Evolutionary conservation across 306 rosid genomes (phyloP), one percentile per base, ranked within the genome.

Genomic region (Pyrus communis): DNA sequence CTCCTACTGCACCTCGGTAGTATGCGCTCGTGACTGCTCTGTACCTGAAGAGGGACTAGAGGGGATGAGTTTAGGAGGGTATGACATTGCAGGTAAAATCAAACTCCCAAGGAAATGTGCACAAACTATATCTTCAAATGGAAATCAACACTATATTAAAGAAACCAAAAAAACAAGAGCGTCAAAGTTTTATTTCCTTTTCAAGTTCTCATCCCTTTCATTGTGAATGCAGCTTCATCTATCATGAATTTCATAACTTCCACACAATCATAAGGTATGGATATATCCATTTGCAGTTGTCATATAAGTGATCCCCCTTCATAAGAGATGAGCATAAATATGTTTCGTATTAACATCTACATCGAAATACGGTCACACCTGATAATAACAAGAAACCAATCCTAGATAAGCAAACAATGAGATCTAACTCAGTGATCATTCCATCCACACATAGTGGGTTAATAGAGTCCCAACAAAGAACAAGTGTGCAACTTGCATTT

Each of bases 11-110:
- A 22, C 98, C 98, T 71, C 97, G 70, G 76, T 93, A 93, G 86
- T 93, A 93, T 80, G 98, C 97, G 82, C 96, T 93, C 18, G 98
- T 91, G 51, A 93, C 97, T 67, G 98, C 98, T 73, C 97, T 82
- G 73, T 91, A 91, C 83, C 98, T 93, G 83, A 62, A 70, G 31
- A 73, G n/a, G n/a, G 0, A 70, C 19, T 42, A 10, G 6, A 75
- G 7, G 11, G 38, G 5, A 76, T 40, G 6, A 62, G 45, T 73
- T 70, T 73, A 64, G 73, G 67, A 78, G 13, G 51, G 71, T 22
- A 61, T 27, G 40, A 28, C 21, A 13, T 2, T n/a, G 1, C 27
- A 19, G 21, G 61, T 31, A 79, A 27, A 66, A 51, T 25, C 9
- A 1, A 38, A 43, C 35, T n/a, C 67, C 12, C 40, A n/a, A 22